Evolutionary conservation across 2,329 filamentous ascomycete species (phyloP), one percentile per base, ranked within the genome.

Genomic region (Emericellopsis cladophorae): DNA sequence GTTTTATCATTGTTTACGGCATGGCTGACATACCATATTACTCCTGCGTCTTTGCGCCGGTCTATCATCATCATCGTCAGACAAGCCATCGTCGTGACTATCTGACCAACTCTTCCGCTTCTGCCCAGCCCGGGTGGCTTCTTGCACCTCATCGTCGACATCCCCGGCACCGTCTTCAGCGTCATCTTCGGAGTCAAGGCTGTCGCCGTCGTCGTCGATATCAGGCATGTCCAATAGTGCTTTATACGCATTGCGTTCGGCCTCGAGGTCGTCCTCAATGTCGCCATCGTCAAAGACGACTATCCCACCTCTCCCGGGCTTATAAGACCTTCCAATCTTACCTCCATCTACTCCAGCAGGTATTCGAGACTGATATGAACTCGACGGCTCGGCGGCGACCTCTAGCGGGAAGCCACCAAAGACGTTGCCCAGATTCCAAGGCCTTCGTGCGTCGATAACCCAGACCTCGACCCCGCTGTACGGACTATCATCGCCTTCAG

Each of bases 281-380:
- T 98, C 92, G 2, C 90, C 92, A 55, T 96, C 92, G 54, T 96
- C 92, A 57, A 92, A 94, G 2, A 95, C 88, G 45, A 98, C 76
- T 34, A 98, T 84, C 0, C 92, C 92, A 15, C 90, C 90, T 53
- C 74, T 82, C 24, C 86, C 84, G 5, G 84, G 78, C 47, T 76
- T 80, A 56, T 93, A 95, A 1, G 71, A 65, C 12, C 76, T 73
- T 22, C 75, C 70, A 39, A 96, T 75, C 42, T 77, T 77, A 2
- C 89, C 90, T 36, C 77, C 77, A 16, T 76, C 72, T 4, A 95
- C 77, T 8, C 89, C 88, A 10, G 61, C 54, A 7, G 76, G 75
- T 46, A 72, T 73, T 45, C 72, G 67, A 34, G 71, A 56, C 51
- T 67, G 60, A 45, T 68, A 65, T 34, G 59, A 65, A n/a, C 58